Percentiles rank a stretch among this genome's conserved stretches.
Evolutionary conservation across 331 rosid species (phyloP).

Genomic region (Erythrophleum ivorense): DNA sequence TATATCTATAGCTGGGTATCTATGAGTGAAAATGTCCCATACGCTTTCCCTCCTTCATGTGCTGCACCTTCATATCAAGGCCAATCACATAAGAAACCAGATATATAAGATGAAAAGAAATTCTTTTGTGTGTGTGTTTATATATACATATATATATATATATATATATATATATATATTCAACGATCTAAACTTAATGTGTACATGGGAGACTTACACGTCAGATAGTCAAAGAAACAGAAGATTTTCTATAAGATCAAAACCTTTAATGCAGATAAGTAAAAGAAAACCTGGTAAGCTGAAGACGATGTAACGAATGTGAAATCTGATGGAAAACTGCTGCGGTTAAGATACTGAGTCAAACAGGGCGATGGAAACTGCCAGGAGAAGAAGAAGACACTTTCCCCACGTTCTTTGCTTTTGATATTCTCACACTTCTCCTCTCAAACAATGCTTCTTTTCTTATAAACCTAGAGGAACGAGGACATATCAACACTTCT

Average conservation of each 20-base stretch:
- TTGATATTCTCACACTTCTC: not conserved
- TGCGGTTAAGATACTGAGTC: constrained; percentile 42
- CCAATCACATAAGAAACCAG: not conserved
- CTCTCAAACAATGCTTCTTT: too few species aligned
- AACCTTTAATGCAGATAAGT: not conserved
- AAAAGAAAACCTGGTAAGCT: constrained; percentile 59
- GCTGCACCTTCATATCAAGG: constrained; percentile 64
- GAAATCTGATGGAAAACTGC: constrained; percentile 55
- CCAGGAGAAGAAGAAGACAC: constrained; percentile 31
- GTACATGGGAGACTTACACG: too few species aligned
- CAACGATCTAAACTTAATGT: too few species aligned
- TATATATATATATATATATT: too few species aligned
- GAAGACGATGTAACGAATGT: constrained; percentile 61
- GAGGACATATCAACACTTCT: too few species aligned
- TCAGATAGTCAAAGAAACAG: not conserved
- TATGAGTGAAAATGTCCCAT: constrained; percentile 71
- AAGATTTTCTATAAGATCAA: not conserved
- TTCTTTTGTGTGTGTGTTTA: not conserved
- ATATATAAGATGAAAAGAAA: not conserved
- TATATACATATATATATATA: too few species aligned
- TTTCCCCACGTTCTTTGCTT: constrained; percentile 37
- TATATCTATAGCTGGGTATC: constrained; percentile 49
- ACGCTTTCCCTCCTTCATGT: constrained; percentile 61
- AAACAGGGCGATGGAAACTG: constrained; percentile 30
- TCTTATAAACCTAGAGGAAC: too few species aligned